Evolutionary conservation across 352 stramenopile species (phyloP).

Genomic region (Phytophthora multivora): DNA sequence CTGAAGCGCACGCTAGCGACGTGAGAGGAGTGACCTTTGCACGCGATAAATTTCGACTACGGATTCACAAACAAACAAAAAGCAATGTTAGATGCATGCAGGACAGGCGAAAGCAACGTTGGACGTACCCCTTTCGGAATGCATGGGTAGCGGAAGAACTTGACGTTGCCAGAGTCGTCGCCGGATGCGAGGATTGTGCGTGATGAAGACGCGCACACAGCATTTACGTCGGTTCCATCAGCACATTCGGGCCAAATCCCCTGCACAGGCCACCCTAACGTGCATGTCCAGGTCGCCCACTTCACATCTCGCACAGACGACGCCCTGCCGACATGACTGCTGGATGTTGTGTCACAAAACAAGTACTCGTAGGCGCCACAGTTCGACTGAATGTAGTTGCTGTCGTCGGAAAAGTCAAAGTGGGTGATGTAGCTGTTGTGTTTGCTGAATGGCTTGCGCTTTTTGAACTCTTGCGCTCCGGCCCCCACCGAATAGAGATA

Average conservation of each 20-base stretch:
- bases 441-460: slow-evolving; percentile 75
- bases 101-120: not conserved
- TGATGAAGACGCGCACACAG: slow-evolving; percentile 69
- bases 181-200: slow-evolving; percentile 76
- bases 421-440: slow-evolving; percentile 88
- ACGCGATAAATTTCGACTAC: slow-evolving; percentile 57
- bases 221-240: slow-evolving; percentile 87
- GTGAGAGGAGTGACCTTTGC: slow-evolving; percentile 78
- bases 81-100: slow-evolving; percentile 3
- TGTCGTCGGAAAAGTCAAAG: slow-evolving; percentile 82
- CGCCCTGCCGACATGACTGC: slow-evolving; percentile 86
- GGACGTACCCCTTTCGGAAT: slow-evolving; percentile 61
- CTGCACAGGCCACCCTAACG: slow-evolving; percentile 91
- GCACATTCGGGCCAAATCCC: slow-evolving; percentile 87
- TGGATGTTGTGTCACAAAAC: slow-evolving; percentile 85
- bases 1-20: slow-evolving; percentile 86
- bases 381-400: slow-evolving; percentile 70
- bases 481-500: slow-evolving; percentile 59
- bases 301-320: slow-evolving; percentile 73
- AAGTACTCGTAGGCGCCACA: slow-evolving; percentile 92
- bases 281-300: slow-evolving; percentile 92
- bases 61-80: not conserved
- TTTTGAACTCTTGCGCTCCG: slow-evolving; percentile 41
- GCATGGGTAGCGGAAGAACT: slow-evolving; percentile 90
- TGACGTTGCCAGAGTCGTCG: slow-evolving; percentile 83